Percentiles rank a stretch among this genome's conserved stretches.
Evolutionary conservation across 192 early-diverging fungal genomes (phyloP).

Genomic region (Gaertneriomyces semiglobifer): DNA sequence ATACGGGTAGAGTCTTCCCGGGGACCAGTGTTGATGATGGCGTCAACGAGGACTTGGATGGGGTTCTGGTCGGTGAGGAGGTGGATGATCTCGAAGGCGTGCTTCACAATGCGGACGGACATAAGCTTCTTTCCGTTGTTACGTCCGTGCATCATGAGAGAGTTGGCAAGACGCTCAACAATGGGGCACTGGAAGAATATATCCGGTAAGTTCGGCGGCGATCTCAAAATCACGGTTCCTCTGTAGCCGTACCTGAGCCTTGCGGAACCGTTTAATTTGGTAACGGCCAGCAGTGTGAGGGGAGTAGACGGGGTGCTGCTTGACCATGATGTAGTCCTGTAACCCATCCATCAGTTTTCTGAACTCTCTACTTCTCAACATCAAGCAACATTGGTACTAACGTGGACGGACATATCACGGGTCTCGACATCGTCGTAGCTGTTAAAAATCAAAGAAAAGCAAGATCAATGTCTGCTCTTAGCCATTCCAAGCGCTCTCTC

Average conservation of each 20-base stretch:
- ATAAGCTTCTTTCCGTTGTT: constrained; percentile 99
- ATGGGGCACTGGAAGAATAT: constrained; percentile 74
- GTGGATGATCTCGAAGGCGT: constrained; percentile 99
- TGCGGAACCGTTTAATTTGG: constrained; percentile 94
- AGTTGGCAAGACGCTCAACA: constrained; percentile 97
- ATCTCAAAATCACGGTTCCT: not conserved
- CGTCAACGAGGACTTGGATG: constrained; percentile 96
- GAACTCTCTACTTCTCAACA: not conserved
- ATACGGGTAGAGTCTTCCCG: constrained; percentile 99
- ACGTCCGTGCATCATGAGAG: constrained; percentile 99
- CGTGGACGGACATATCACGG: constrained; percentile 46
- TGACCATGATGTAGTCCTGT: constrained; percentile 88
- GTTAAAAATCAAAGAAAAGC: not conserved
- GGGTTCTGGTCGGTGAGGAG: constrained; percentile 97
- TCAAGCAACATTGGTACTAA: constrained; percentile 11
- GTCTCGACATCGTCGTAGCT: constrained; percentile 51
- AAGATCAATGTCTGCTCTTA: not conserved
- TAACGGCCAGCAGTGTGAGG: constrained; percentile 99
- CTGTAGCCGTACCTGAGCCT: constrained; percentile 73
- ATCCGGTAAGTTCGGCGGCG: not conserved
- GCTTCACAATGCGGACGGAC: constrained; percentile 97
- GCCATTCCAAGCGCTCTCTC: constrained; percentile 4
- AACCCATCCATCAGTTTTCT: not conserved
- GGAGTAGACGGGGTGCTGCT: constrained; percentile 82
- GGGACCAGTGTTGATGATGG: constrained; percentile 98